Evolutionary conservation across 2,329 filamentous ascomycete species (phyloP).

Genomic region (Neocatenulostroma microsporum): DNA sequence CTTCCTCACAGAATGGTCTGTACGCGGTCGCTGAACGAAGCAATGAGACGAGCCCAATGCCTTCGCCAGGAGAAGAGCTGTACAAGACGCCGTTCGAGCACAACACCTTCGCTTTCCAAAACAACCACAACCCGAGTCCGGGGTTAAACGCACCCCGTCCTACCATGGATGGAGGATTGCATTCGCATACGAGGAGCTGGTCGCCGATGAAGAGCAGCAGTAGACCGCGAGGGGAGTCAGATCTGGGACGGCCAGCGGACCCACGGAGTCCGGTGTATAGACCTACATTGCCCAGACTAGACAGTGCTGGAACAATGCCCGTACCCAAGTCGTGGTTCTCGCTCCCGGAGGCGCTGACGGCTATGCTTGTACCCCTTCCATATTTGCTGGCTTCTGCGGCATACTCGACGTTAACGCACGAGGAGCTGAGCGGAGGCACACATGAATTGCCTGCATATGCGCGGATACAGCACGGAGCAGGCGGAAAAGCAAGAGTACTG

Average conservation of each 20-base stretch:
- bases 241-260: constrained; percentile 33
- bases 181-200: constrained; percentile 7
- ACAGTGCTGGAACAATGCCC: constrained; percentile 13
- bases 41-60: constrained; percentile 22
- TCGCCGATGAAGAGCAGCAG: constrained; percentile 30
- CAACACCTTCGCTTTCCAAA: constrained; percentile 17
- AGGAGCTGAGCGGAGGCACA: constrained; percentile 15
- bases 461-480: constrained; percentile 21
- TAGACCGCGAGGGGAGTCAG: constrained; percentile 38
- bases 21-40: constrained; percentile 24
- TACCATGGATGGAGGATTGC: constrained; percentile 23
- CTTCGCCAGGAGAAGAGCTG: constrained; percentile 15
- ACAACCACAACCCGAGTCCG: too few species aligned
- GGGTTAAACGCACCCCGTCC: constrained; percentile 14
- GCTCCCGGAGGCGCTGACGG: constrained; percentile 43
- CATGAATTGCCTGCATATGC: constrained; percentile 26
- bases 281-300: constrained; percentile 13
- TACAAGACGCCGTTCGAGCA: constrained; percentile 14
- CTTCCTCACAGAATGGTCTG: constrained; percentile 18
- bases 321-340: constrained; percentile 28
- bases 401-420: constrained; percentile 29
- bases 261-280: constrained; percentile 11
- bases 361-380: constrained; percentile 43
- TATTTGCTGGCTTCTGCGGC: constrained; percentile 42
- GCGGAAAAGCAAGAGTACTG: constrained; percentile 7